Base-by-base conservation (phyloP, 2,329 filamentous ascomycete species). In the Teratosphaeria nubilosa region DNA sequence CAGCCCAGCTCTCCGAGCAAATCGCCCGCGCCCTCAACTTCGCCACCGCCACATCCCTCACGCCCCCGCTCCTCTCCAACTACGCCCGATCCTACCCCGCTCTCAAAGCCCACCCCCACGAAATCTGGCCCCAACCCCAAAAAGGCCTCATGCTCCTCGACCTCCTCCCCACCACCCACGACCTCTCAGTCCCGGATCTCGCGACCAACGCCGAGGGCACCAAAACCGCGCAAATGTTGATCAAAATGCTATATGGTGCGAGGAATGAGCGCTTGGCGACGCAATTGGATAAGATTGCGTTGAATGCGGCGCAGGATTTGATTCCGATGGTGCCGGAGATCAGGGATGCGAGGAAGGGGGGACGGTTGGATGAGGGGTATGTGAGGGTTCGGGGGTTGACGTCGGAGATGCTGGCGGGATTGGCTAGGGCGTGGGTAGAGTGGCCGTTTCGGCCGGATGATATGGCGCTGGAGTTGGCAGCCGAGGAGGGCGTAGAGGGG, bases 61-160 rank as follows among this genome's bases (percentile, higher is more conserved):
- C 34, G 6, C 53, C 34, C n/a, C 62, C 62, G 10, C 55, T 60
- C 0, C 71, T 92, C 3, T 66, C 77, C 27, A 91, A 86, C 83
- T 90, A 95, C 70, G 78, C 81, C 1, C 84, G 91, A 16, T 74
- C 77, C 1, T 84, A 83, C 66, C 89, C 95, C 66, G 87, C 90
- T 0, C 76, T 96, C 16, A 71, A 76, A 25, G 80, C 82, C 2
- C 60, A 76, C 4, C 55, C 72, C 0, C 67, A 79, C 0, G 91
- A 95, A 63, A 86, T 90, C 66, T 89, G 79, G 1, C 54, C 59
- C 1, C 76, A 72, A 77, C 9, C n/a, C 41, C 9, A 9, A 7
- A 22, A 22, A 48, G 74, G 77, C 6, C 76, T 83, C 57, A 73
- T 76, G 11, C 80, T 92, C 3, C 69, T 91, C 16, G 87, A 91